Percentiles rank a stretch among this genome's conserved stretches.
Conservation (phyloP, 2,329 filamentous ascomycete species). For the Alternaria viburni region DNA sequence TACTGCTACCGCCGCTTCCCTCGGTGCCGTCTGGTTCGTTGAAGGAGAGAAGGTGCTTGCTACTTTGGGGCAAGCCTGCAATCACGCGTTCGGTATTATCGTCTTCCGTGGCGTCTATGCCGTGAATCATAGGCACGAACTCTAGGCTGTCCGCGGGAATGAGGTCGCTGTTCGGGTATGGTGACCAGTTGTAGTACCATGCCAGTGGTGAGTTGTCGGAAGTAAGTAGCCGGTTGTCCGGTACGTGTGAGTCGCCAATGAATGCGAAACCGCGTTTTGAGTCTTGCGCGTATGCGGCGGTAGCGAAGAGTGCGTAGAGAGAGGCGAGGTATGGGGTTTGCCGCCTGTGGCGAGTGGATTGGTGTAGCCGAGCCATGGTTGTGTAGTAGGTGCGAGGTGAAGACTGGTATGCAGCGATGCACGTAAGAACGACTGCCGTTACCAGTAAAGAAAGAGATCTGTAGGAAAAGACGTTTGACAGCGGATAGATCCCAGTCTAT, state of each 20-base stretch:
- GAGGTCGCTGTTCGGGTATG: slow-evolving; percentile 62
- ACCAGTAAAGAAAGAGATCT: background rate
- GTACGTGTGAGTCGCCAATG: slow-evolving; percentile 62
- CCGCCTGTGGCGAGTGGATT: slow-evolving; percentile 1
- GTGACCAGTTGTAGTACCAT: slow-evolving; percentile 86
- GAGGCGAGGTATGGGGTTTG: background rate
- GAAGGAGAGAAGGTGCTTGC: slow-evolving; percentile 73
- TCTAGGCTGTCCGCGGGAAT: slow-evolving; percentile 60
- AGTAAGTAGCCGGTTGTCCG: slow-evolving; percentile 71
- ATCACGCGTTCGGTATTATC: slow-evolving; percentile 66
- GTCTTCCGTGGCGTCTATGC: slow-evolving; percentile 53
- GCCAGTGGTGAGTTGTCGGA: slow-evolving; percentile 65
- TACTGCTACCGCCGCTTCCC: slow-evolving; percentile 66
- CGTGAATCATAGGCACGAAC: slow-evolving; percentile 85
- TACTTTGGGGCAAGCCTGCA: slow-evolving; percentile 60
- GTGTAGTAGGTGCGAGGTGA: background rate
- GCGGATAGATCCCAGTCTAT: slow-evolving; percentile 11
- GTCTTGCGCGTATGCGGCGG: slow-evolving; percentile 37
- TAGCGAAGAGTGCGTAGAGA: slow-evolving; percentile 15
- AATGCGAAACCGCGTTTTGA: slow-evolving; percentile 77
- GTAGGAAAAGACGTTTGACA: background rate
- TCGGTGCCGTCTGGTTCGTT: slow-evolving; percentile 76
- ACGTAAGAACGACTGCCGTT: background rate
- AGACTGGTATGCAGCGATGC: background rate
- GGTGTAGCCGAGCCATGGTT: slow-evolving; percentile 1